Base-by-base conservation (phyloP, 495 filamentous ascomycete species). In the Podospora anserina region DNA sequence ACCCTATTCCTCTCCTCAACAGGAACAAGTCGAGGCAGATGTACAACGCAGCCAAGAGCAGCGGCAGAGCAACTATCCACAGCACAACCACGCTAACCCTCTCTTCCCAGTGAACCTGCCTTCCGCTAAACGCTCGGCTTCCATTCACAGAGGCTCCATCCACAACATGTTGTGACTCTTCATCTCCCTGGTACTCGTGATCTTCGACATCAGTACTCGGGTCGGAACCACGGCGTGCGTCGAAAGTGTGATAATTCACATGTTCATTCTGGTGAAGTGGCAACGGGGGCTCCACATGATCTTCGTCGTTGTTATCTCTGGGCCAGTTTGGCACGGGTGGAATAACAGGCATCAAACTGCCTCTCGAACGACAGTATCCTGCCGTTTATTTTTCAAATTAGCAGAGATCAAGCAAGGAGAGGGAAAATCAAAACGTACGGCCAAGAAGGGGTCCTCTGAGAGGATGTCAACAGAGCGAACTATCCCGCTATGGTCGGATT, bases 11-110 rank as follows among this genome's bases (percentile, higher is more conserved):
- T 54, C 19, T 56, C 26, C 58, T 61, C 16, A 23, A 1, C 23
- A 23, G 23, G 1, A 63, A 30, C 44, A 68, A 57, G 7, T 68
- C 60, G 3, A 68, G 30, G n/a, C 61, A 68, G 13, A 68, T 53
- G 23, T 53, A 68, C 66, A 68, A 54, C n/a, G 60, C 61, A 18
- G 19, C 61, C 16, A 68, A 28, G 26, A 68, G 28, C 26, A 68
- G 60, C 4, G 60, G 61, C 61, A 68, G 23, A 16, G 28, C 66
- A 16, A 64, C 66, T 2, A 68, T 59, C 53, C 66, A 68, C 16
- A 68, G 15, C 11, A 63, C 20, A n/a, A 68, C 7, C 39, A 60
- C 44, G 3, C 20, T 49, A 15, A 67, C 28, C 0, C 65, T 67
- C 16, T 39, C 39, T 3, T 23, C 34, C 56, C 9, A 2, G 18